A percentile compares a stretch with the other conserved stretches of the same genome.
Evolutionary conservation across 768 basidiomycete genomes (phyloP).

Genomic region (Tremella mesenterica): DNA sequence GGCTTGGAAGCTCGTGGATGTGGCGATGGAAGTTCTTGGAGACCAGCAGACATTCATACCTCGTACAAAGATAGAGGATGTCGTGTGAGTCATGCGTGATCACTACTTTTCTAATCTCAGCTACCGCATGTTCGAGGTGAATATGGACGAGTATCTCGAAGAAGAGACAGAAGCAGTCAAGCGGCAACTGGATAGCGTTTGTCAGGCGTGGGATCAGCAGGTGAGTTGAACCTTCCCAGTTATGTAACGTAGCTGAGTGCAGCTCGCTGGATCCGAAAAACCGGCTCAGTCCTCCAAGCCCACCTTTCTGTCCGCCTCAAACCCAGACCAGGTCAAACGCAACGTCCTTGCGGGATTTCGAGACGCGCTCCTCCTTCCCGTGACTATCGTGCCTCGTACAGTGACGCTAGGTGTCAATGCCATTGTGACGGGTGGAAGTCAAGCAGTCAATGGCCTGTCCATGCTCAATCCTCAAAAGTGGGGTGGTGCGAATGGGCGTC

Average conservation of each 20-base stretch:
- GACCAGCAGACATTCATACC: constrained; percentile 22
- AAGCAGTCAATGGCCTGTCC: constrained; percentile 70
- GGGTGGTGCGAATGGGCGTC: constrained; percentile 49
- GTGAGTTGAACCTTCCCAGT: constrained; percentile 12
- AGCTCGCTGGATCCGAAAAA: constrained; percentile 21
- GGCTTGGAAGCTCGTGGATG: constrained; percentile 75
- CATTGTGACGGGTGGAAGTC: constrained; percentile 59
- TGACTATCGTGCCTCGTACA: constrained; percentile 87
- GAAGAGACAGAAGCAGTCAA: constrained; percentile 83
- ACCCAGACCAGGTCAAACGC: constrained; percentile 84
- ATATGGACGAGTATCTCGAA: constrained; percentile 96
- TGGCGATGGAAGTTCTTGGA: constrained; percentile 53
- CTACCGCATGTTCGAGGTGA: constrained; percentile 86
- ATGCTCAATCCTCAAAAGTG: constrained; percentile 87
- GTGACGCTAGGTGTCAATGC: constrained; percentile 47
- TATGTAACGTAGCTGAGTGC: constrained; percentile 4
- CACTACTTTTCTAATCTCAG: constrained; percentile 46
- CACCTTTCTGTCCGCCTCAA: constrained; percentile 72
- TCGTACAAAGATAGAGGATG: constrained; percentile 56
- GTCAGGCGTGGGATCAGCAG: constrained; percentile 64
- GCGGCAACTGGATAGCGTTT: constrained; percentile 61
- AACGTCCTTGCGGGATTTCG: constrained; percentile 89
- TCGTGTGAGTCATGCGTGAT: constrained; percentile 58
- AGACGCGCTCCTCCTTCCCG: constrained; percentile 77
- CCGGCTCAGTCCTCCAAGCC: constrained; percentile 10